Evolutionary conservation across 371 early-diverging fungal species (phyloP).

Genomic region (Haplosporangium sp.): DNA sequence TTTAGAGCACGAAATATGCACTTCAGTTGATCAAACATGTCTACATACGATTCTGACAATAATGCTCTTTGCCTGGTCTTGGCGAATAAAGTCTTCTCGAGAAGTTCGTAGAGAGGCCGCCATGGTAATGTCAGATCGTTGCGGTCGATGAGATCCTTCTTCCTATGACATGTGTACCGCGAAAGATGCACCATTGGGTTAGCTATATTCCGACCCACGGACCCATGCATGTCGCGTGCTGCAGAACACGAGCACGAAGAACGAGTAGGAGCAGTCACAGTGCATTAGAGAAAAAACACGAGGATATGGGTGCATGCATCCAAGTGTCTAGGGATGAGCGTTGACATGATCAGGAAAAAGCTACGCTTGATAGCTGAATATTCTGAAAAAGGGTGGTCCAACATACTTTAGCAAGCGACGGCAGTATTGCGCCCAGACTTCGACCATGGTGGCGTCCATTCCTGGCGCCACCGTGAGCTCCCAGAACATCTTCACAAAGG

Average conservation of each 20-base stretch:
- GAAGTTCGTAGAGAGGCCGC: conserved; percentile 77
- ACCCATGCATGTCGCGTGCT: too few species aligned
- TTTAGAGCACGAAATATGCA: conserved; percentile 16
- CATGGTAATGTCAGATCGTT: conserved; percentile 76
- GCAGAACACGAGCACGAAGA: too few species aligned
- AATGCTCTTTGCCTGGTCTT: conserved; percentile 72
- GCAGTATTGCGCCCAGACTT: conserved; percentile 65
- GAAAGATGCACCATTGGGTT: not conserved
- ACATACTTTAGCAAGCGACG: conserved; percentile 70
- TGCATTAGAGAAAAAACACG: conserved; percentile 1
- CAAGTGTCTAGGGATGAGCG: too few species aligned
- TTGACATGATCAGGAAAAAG: not conserved
- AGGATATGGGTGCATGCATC: too few species aligned
- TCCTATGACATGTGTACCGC: conserved; percentile 25
- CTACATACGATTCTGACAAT: conserved; percentile 62
- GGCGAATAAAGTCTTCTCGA: conserved; percentile 67
- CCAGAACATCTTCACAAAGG: conserved; percentile 67
- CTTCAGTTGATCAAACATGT: too few species aligned
- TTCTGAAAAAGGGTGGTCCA: too few species aligned
- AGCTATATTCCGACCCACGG: too few species aligned
- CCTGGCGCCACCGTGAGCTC: conserved; percentile 68
- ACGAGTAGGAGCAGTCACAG: too few species aligned
- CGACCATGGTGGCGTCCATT: conserved; percentile 71
- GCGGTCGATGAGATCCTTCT: conserved; percentile 55
- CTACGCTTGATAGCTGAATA: not conserved